Conservation (phyloP, 306 rosid species). For the Casuarina glauca region DNA sequence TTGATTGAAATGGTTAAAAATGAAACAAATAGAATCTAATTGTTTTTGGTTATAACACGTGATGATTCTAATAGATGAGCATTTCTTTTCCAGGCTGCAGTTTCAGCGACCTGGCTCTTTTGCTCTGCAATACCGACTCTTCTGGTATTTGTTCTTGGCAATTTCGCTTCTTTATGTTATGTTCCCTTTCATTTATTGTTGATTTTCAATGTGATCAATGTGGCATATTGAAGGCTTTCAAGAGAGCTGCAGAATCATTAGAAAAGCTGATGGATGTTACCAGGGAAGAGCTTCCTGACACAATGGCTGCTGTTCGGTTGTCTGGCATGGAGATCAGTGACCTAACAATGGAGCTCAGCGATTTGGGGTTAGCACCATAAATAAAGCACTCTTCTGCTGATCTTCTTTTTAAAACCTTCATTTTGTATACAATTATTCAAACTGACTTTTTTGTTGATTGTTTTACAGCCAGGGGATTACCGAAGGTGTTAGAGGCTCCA, state of each 20-base stretch:
- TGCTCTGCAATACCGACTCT: constrained; percentile 87
- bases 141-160: constrained; percentile 57
- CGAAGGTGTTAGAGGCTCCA: constrained; percentile 83
- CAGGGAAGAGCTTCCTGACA: constrained; percentile 88
- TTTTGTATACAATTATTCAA: background rate
- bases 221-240: constrained; percentile 66
- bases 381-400: constrained; percentile 6
- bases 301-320: constrained; percentile 84
- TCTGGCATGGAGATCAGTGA: constrained; percentile 98
- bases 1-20: background rate
- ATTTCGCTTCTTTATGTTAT: background rate
- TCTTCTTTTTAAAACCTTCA: background rate
- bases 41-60: background rate
- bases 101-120: constrained; percentile 79
- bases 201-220: constrained; percentile 6
- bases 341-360: constrained; percentile 82
- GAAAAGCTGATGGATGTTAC: constrained; percentile 87
- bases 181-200: constrained; percentile 1
- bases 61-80: background rate
- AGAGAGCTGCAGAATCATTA: constrained; percentile 81
- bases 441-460: constrained; percentile 13
- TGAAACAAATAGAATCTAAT: too few species aligned
- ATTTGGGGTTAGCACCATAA: constrained; percentile 56
- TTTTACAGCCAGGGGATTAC: constrained; percentile 76
- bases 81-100: constrained; percentile 54